Evolutionary conservation across 1,284 basidiomycete genomes (phyloP).

Genomic region (Phellopilus nigrolimitatus): DNA sequence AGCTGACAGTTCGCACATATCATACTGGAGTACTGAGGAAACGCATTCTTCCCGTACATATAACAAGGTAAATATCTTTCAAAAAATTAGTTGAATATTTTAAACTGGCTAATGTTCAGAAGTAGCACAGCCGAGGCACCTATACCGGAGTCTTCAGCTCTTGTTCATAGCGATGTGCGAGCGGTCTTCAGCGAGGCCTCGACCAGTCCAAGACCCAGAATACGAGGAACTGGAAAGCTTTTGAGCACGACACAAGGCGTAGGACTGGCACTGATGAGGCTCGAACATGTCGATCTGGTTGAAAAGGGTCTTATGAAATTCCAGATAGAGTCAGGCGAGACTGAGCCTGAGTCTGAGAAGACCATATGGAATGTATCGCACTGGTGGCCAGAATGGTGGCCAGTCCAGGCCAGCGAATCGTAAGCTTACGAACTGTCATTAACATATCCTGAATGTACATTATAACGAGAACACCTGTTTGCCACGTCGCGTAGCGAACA

Average conservation of each 20-base stretch:
- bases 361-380: constrained; percentile 49
- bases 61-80: constrained; percentile 28
- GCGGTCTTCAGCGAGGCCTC: constrained; percentile 13
- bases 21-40: constrained; percentile 93
- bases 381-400: constrained; percentile 74
- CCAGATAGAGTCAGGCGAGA: too few relatives aligned
- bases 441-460: neutral
- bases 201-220: constrained; percentile 37
- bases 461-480: neutral
- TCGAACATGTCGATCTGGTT: constrained; percentile 53
- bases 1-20: constrained; percentile 94
- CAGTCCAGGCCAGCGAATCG: constrained; percentile 26
- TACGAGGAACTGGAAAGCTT: constrained; percentile 60
- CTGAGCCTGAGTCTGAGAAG: too few relatives aligned
- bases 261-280: constrained; percentile 64
- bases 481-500: neutral
- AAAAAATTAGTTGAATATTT: neutral
- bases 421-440: neutral
- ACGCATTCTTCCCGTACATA: constrained; percentile 76
- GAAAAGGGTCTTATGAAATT: constrained; percentile 39
- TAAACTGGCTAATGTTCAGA: neutral
- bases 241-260: constrained; percentile 52
- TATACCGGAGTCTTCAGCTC: neutral
- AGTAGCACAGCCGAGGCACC: neutral
- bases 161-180: constrained; percentile 24